These are phyloP conservation scores for Pichia kluyveri DNA, from an alignment of 805 yeast genomes.

Conservation along the genomic window DNA sequence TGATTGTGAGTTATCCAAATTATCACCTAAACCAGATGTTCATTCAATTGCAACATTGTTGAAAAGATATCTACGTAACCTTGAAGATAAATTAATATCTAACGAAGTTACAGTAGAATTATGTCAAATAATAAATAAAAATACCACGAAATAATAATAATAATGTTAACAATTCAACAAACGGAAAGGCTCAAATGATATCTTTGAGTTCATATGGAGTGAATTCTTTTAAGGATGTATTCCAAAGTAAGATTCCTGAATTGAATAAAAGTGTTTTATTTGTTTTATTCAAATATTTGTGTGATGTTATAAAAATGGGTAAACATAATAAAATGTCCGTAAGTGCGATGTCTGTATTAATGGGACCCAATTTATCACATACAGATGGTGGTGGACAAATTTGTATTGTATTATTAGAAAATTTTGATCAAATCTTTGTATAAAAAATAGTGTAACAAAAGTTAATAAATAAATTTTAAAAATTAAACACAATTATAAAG, in stretches of 20 bases:
- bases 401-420: constrained; percentile 20
- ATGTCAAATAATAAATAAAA: constrained; percentile 26
- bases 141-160: not conserved
- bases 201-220: not conserved
- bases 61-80: constrained; percentile 70
- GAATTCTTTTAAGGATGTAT: constrained; percentile 21
- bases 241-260: constrained; percentile 37
- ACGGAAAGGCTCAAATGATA: not conserved
- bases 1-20: constrained; percentile 56
- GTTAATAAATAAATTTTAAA: not conserved
- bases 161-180: constrained; percentile 16
- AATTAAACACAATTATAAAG: not conserved
- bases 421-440: constrained; percentile 19
- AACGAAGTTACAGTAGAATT: constrained; percentile 28
- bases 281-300: constrained; percentile 59
- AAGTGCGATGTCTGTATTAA: constrained; percentile 43
- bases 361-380: constrained; percentile 28
- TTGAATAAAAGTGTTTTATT: constrained; percentile 52
- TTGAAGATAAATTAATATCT: constrained; percentile 64
- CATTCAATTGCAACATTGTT: constrained; percentile 83
- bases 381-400: constrained; percentile 27
- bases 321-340: constrained; percentile 75
- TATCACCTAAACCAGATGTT: constrained; percentile 50
- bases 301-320: constrained; percentile 51
- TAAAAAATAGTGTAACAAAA: not conserved